Conservation (phyloP, 768 basidiomycete species). For the Clathrus columnatus region DNA sequence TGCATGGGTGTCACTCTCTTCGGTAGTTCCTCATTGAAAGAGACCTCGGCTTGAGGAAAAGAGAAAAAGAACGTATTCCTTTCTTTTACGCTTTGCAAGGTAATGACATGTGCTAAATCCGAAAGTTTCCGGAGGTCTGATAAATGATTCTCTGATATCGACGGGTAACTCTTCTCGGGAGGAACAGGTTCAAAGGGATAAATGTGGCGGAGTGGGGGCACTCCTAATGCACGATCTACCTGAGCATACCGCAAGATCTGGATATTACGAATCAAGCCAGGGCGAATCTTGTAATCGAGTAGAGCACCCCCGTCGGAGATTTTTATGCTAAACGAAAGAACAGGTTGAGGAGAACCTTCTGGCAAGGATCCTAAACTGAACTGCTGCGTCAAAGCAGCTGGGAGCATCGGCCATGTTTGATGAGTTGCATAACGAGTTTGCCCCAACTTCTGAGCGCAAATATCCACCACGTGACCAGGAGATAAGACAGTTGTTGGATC, state of each 20-base stretch:
- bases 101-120: constrained; percentile 16
- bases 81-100: constrained; percentile 10
- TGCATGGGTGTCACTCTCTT: constrained; percentile 16
- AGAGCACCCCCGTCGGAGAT: constrained; percentile 56
- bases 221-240: constrained; percentile 47
- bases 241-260: constrained; percentile 53
- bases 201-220: not conserved
- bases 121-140: constrained; percentile 26
- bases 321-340: constrained; percentile 75
- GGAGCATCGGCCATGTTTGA: constrained; percentile 65
- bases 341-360: constrained; percentile 38
- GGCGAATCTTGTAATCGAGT: constrained; percentile 56
- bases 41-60: constrained; percentile 22
- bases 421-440: constrained; percentile 59
- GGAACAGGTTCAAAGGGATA: constrained; percentile 9
- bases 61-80: constrained; percentile 19
- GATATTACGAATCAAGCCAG: constrained; percentile 68
- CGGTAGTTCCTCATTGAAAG: constrained; percentile 23
- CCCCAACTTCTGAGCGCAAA: constrained; percentile 43
- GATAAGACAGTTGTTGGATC: constrained; percentile 81
- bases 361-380: constrained; percentile 39
- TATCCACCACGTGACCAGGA: constrained; percentile 54
- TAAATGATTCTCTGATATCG: constrained; percentile 6
- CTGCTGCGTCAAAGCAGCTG: constrained; percentile 36
- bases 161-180: not conserved